Conservation (phyloP, 108 stramenopile genomes). For the Schizochytrium sp. region DNA sequence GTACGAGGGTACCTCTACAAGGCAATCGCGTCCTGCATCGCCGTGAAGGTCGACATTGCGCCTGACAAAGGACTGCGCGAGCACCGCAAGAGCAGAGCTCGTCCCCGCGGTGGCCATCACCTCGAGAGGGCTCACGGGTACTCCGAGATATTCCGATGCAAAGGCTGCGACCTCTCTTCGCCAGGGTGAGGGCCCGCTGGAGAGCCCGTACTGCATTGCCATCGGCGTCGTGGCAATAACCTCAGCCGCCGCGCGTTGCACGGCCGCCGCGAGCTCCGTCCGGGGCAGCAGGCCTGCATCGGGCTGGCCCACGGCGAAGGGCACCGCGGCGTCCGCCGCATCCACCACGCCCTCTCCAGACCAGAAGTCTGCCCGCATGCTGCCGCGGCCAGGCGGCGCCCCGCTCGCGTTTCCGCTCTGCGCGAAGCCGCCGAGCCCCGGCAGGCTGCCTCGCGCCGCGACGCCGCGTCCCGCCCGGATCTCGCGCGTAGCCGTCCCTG, state of each 20-base stretch:
- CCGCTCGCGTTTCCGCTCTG: neutral
- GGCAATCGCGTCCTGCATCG: neutral
- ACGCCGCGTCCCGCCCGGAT: neutral
- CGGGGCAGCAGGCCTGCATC: neutral
- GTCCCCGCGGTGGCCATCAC: neutral
- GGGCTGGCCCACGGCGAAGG: slow-evolving; percentile 5
- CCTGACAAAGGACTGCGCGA: neutral
- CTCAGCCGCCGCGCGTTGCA: neutral
- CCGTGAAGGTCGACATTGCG: neutral
- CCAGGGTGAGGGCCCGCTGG: neutral
- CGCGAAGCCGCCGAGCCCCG: neutral
- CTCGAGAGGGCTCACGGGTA: neutral
- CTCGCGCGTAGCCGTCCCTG: no score
- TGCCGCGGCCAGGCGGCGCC: neutral
- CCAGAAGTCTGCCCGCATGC: neutral
- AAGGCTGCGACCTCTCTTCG: neutral
- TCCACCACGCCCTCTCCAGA: neutral
- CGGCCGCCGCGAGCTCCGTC: neutral
- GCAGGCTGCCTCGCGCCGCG: neutral
- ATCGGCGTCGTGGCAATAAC: neutral
- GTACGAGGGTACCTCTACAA: neutral
- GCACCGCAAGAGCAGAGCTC: neutral
- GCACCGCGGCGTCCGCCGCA: neutral
- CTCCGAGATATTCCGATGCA: neutral
- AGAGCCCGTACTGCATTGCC: neutral